These are phyloP conservation scores for Psilocybe sp. DNA, from an alignment of 768 basidiomycete genomes.

Conservation along the genomic window DNA sequence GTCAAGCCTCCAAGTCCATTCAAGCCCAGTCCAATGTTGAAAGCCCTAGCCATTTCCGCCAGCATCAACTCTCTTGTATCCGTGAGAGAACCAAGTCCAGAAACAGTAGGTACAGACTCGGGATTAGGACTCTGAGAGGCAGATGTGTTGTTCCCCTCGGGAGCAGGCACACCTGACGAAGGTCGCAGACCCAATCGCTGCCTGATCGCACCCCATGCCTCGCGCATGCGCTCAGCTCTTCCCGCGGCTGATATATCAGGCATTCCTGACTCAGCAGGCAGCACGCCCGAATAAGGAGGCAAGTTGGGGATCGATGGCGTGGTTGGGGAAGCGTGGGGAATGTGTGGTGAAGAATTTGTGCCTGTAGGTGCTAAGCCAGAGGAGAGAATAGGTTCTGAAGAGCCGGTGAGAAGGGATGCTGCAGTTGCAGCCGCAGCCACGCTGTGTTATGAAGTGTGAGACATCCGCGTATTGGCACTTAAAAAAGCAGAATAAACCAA, in stretches of 20 bases:
- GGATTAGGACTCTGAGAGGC: no score
- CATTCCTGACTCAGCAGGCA: constrained; percentile 43
- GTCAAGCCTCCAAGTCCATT: constrained; percentile 21
- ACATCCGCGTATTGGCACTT: background rate
- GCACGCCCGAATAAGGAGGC: constrained; percentile 28
- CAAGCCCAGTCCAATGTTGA: constrained; percentile 67
- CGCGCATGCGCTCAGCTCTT: constrained; percentile 51
- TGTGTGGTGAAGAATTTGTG: constrained; percentile 2
- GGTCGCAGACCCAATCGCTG: constrained; percentile 60
- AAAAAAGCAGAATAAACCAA: constrained; percentile 27
- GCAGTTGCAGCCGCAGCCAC: constrained; percentile 93
- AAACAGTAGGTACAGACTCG: background rate
- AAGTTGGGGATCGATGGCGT: constrained; percentile 24
- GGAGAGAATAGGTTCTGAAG: constrained; percentile 61
- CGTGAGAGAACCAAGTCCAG: constrained; percentile 16
- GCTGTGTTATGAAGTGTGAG: constrained; percentile 32
- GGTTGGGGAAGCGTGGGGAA: constrained; percentile 30
- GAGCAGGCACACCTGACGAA: constrained; percentile 6
- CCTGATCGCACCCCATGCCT: constrained; percentile 66
- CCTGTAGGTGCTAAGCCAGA: constrained; percentile 47
- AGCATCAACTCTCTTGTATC: constrained; percentile 72
- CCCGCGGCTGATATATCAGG: constrained; percentile 28
- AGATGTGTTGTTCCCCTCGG: no score
- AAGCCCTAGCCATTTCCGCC: constrained; percentile 78
- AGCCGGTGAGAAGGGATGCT: constrained; percentile 76